Base-by-base conservation (phyloP, 148 eudicot species). In the Rhododendron ovatum region DNA sequence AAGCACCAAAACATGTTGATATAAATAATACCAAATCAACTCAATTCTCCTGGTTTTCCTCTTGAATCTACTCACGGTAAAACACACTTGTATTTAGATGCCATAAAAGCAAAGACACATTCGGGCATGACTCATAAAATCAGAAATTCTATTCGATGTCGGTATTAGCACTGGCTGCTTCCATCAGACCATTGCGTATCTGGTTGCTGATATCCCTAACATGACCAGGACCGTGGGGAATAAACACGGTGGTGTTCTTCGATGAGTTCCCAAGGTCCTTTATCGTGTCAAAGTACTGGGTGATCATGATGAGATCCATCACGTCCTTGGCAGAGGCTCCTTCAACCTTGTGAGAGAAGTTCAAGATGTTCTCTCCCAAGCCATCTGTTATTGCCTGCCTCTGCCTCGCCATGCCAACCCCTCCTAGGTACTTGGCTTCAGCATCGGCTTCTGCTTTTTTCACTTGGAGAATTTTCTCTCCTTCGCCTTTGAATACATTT, bases 361-460 rank as follows among this genome's bases (percentile, higher is more conserved):
- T 95, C 87, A 97, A 78, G 41, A 97, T 95, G 87, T 97, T 97
- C 95, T 97, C 99, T 86, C 98, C 89, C 85, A 97, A 82, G 43
- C 99, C 99, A 59, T 97, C 99, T 18, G 99, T 97, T 79, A 97
- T 97, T 39, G 99, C 99, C 88, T 97, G 99, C 86, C 99, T 92
- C 91, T 97, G 99, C 89, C 95, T 94, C 4, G 99, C 98, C 50
- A 95, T 98, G 43, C 99, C 99, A 6, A 97, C 98, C 26, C 98
- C 98, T 41, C 98, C 99, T 7, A 97, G 89, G 90, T 94, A 97
- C 89, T 97, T 97, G 84, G 99, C 81, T 88, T 97, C 99, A 0
- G 99, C 98, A 30, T 97, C 99, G 2, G 94, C 99, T 88, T 97
- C 99, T 8, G 99, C 99, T 83, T 87, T 97, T 87, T 97, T 97